These are phyloP conservation scores for Talaromyces sp. DNA, from an alignment of 2,329 filamentous ascomycete genomes.

Conservation along the genomic window DNA sequence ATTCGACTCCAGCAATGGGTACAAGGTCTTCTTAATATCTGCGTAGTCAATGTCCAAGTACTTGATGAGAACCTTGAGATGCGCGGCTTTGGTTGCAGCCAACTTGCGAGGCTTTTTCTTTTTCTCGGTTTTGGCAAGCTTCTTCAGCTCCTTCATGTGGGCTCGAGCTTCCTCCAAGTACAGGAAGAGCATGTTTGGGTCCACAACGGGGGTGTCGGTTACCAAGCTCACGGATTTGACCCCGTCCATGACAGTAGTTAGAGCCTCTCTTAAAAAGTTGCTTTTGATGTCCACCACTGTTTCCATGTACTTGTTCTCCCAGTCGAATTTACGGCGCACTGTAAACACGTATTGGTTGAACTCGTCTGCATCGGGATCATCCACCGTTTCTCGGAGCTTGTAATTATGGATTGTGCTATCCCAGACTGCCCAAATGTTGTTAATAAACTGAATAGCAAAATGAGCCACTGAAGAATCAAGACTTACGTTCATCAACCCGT, in stretches of 20 bases:
- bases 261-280: slow-evolving; percentile 65
- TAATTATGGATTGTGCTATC: slow-evolving; percentile 57
- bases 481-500: slow-evolving; percentile 55
- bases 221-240: slow-evolving; percentile 75
- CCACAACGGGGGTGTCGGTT: slow-evolving; percentile 68
- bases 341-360: slow-evolving; percentile 80
- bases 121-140: slow-evolving; percentile 54
- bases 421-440: slow-evolving; percentile 32
- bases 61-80: slow-evolving; percentile 63
- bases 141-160: slow-evolving; percentile 59
- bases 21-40: slow-evolving; percentile 69
- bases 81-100: slow-evolving; percentile 34
- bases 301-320: slow-evolving; percentile 72
- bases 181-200: slow-evolving; percentile 66
- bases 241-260: slow-evolving; percentile 66
- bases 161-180: slow-evolving; percentile 72
- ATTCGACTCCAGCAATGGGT: slow-evolving; percentile 72
- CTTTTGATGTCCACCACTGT: slow-evolving; percentile 81
- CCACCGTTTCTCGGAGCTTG: slow-evolving; percentile 61
- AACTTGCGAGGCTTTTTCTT: slow-evolving; percentile 36
- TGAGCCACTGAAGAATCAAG: background rate
- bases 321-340: slow-evolving; percentile 75
- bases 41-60: slow-evolving; percentile 80
- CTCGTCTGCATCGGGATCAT: slow-evolving; percentile 57
- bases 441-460: background rate